Evolutionary conservation across 2,329 filamentous ascomycete genomes (phyloP).

Genomic region (Fusarium sp.): DNA sequence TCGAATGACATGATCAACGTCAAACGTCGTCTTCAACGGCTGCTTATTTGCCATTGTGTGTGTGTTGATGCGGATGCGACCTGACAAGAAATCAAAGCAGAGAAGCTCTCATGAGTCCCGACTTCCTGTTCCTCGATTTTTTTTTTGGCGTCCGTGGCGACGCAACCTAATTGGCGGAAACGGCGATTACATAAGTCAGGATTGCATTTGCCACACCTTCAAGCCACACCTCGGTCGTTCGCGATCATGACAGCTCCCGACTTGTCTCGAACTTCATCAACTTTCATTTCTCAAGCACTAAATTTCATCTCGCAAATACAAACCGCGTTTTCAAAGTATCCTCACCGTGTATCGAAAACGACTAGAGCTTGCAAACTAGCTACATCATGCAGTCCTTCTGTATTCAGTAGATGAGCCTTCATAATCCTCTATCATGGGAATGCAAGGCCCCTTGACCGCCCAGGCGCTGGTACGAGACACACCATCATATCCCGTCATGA

Average conservation of each 20-base stretch:
- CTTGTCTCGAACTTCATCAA: not conserved
- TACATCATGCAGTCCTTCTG: not conserved
- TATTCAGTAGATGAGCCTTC: conserved; percentile 12
- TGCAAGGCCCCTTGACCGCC: conserved; percentile 67
- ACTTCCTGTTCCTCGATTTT: conserved; percentile 39
- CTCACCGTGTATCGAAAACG: not conserved
- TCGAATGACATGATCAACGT: conserved; percentile 83
- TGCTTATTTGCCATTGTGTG: conserved; percentile 68
- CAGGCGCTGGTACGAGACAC: conserved; percentile 62
- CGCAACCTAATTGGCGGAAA: conserved; percentile 20
- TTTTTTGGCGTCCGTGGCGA: conserved; percentile 27
- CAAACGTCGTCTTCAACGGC: conserved; percentile 87
- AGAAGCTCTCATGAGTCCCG: conserved; percentile 37
- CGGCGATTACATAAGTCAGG: conserved; percentile 11
- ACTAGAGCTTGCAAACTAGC: not conserved
- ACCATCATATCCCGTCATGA: not conserved
- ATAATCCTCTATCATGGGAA: conserved; percentile 58
- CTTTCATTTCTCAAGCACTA: not conserved
- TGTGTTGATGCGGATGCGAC: conserved; percentile 19
- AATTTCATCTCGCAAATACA: not conserved
- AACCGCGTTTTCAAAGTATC: not conserved
- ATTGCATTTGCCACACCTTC: conserved; percentile 20
- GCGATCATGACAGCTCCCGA: conserved; percentile 29
- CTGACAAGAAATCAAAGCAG: conserved; percentile 32
- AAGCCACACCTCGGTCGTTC: conserved; percentile 1